Base-by-base conservation (phyloP, 768 basidiomycete genomes). In the Amanita inopinata region DNA sequence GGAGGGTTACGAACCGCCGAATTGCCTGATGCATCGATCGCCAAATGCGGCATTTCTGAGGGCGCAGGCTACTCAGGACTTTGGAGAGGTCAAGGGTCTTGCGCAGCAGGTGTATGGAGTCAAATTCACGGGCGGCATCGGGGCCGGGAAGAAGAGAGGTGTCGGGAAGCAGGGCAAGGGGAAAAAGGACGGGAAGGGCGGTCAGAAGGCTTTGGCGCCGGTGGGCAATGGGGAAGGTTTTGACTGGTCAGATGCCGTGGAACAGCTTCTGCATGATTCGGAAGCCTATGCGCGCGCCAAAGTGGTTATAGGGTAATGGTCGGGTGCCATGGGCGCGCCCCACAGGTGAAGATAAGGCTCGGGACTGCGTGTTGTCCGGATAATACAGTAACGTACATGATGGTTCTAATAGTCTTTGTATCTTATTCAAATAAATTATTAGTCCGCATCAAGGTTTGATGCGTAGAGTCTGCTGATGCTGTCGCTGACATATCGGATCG, bases 41-140 rank as follows among this genome's bases (percentile, higher is more conserved):
- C 58, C 59, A 22, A 72, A 68, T 35, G 74, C 79, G 2, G 71
- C 71, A 2, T 92, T 82, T 63, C 64, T 91, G 33, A 70, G 75
- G 25, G 88, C 88, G 2, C 89, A 92, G 59, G 80, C 84, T 2
- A 81, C 80, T 6, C 61, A 65, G 8, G 80, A 85, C 54, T 73
- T 83, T 40, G 71, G 69, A 5, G 82, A 90, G 58, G 72, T 92
- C 46, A 79, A 74, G 56, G 67, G 73, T 28, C 69, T 89, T 10
- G 78, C 82, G 7, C 73, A 75, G 59, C 66, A 66, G 40, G 68
- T 60, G 50, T 36, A 54, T 43, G 46, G 47, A 4, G 36, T 32
- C 23, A 45, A 38, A 22, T 38, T 38, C 33, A 49, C 48, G 33
- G 48, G 30, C 48, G 54, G 48, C 44, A 43, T 35, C 11, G 37